These are phyloP conservation scores for Paecilomyces fulvus DNA, from an alignment of 2,329 filamentous ascomycete genomes.

Conservation along the genomic window DNA sequence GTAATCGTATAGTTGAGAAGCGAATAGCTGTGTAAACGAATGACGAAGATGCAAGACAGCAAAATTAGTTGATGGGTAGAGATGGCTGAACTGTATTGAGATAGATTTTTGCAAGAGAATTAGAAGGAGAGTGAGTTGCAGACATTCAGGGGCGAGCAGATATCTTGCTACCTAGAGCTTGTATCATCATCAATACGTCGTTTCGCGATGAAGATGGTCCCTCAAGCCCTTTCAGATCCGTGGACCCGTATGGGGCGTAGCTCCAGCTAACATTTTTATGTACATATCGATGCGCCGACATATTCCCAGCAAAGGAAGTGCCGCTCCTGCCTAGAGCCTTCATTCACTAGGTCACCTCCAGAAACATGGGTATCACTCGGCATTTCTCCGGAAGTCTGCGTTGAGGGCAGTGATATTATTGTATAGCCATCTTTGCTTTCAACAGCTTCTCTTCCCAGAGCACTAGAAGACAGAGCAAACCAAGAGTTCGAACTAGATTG, in stretches of 20 bases:
- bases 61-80: not conserved
- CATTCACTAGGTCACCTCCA: not conserved
- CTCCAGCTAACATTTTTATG: not conserved
- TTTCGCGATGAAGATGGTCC: not conserved
- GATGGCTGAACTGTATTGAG: not conserved
- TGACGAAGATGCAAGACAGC: not conserved
- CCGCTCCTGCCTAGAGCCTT: not conserved
- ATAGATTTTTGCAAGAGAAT: not conserved
- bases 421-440: conserved; percentile 34
- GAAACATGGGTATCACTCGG: not conserved
- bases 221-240: not conserved
- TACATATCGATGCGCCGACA: conserved; percentile 19
- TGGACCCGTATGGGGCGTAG: not conserved
- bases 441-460: conserved; percentile 27
- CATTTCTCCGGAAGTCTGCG: not conserved
- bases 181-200: not conserved
- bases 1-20: not conserved
- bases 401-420: conserved; percentile 16
- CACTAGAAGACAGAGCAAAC: conserved; percentile 26
- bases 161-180: not conserved
- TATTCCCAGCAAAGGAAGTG: conserved; percentile 33
- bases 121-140: not conserved
- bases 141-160: not conserved
- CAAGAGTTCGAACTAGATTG: conserved; percentile 13
- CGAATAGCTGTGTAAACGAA: not conserved